Percentiles rank a stretch among this genome's conserved stretches.
Evolutionary conservation across 345 rosid genomes (phyloP).

Genomic region (Eucalyptus virginea): DNA sequence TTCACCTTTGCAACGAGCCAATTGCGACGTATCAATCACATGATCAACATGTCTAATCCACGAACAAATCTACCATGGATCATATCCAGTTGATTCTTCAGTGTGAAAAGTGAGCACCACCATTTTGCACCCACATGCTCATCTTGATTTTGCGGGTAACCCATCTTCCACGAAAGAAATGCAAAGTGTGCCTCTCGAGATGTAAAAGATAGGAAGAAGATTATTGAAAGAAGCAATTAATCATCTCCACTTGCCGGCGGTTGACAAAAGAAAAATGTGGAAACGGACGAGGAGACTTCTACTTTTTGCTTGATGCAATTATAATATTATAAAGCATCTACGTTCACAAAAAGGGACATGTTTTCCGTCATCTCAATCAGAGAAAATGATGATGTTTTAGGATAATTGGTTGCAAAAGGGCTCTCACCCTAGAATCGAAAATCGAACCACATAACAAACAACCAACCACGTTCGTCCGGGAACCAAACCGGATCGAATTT

Average conservation of each 20-base stretch:
- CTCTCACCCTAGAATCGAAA: background rate
- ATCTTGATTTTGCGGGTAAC: background rate
- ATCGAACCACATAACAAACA: background rate
- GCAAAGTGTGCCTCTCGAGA: background rate
- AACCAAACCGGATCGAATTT: fast-evolving
- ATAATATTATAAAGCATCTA: background rate
- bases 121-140: background rate
- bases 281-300: background rate
- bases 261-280: background rate
- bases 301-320: background rate
- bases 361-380: background rate
- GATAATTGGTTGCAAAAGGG: background rate
- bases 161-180: background rate
- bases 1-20: background rate
- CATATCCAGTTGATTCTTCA: too few species aligned
- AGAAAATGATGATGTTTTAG: background rate
- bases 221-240: background rate
- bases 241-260: background rate
- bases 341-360: background rate
- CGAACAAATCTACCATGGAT: too few species aligned
- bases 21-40: too few species aligned
- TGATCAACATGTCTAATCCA: too few species aligned
- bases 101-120: too few species aligned
- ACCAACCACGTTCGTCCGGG: background rate
- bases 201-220: background rate